Base-by-base conservation (phyloP, 176 grass and related monocot genomes). In the Musa beccarii region DNA sequence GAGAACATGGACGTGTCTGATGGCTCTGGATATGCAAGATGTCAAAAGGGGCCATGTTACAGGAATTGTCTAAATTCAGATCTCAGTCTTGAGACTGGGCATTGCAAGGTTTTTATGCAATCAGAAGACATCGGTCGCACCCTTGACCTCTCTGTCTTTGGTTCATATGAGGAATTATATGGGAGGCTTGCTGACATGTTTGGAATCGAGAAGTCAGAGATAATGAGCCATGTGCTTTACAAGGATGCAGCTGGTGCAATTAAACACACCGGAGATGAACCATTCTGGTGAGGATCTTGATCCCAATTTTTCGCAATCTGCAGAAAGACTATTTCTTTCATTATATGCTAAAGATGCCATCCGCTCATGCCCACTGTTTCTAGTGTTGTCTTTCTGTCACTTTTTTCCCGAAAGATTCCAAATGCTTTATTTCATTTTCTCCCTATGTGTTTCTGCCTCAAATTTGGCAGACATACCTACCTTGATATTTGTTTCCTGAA, bases 81-180 rank as follows among this genome's bases (percentile, higher is more conserved):
- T 19, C 25, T 69, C 3, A 78, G 52, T 73, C 64, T 85, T 72
- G 80, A 83, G 57, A 28, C 85, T 8, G 87, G 89, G 11, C 87
- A 89, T 75, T 92, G 92, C 78, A 96, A 92, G 80, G 89, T 89
- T 74, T 96, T 89, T 53, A 83, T 85, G 49, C 86, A 96, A 74
- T 87, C 84, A 10, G 92, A 92, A 59, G 72, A 87, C 75, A 71
- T 96, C 24, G 92, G 89, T 73, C 89, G 86, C 72, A 92, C 83
- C 66, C 87, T 92, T 1, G 83, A 92, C 23, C 51, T 92, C 1
- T 88, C 85, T 61, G 81, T 83, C 59, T 67, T 96, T 52, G 81
- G 80, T 43, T 89, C 89, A 20, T 96, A 87, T 73, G 86, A 96
- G 24, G 89, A 89, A 74, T 79, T 96, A 1, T 87, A 83, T 78